Percentiles rank a stretch among this genome's conserved stretches.
Conservation (phyloP, 768 basidiomycete species). For the Pilatotrama ljubarskyi region DNA sequence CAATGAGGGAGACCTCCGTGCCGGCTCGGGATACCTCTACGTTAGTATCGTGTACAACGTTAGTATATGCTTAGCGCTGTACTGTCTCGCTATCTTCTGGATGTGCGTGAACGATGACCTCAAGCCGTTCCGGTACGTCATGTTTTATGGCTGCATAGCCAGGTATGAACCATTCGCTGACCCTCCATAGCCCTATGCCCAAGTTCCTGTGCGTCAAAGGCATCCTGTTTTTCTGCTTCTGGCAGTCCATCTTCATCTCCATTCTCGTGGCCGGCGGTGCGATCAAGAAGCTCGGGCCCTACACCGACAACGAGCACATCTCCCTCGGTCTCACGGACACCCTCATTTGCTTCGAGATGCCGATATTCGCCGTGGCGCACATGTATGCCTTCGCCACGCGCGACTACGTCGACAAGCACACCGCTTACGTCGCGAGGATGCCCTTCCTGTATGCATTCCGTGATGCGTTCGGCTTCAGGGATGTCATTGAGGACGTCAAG, state of each 20-base stretch:
- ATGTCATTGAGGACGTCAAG: conserved; percentile 85
- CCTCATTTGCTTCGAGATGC: conserved; percentile 96
- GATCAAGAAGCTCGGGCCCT: conserved; percentile 81
- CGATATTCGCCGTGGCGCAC: conserved; percentile 93
- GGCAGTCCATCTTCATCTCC: conserved; percentile 89
- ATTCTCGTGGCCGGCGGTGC: conserved; percentile 81
- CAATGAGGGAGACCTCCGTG: conserved; percentile 85
- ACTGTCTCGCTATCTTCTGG: conserved; percentile 98
- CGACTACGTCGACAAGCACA: conserved; percentile 74
- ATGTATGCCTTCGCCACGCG: conserved; percentile 91
- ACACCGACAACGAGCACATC: conserved; percentile 86
- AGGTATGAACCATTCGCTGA: not conserved
- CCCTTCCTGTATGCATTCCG: conserved; percentile 83
- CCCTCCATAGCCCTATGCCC: conserved; percentile 68
- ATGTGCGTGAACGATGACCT: conserved; percentile 86
- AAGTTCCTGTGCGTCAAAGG: conserved; percentile 99
- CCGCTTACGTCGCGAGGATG: conserved; percentile 81
- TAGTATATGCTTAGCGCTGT: conserved; percentile 77
- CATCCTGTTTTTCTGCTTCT: conserved; percentile 97
- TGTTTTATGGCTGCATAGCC: not conserved
- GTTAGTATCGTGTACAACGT: conserved; percentile 83
- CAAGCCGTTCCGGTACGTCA: conserved; percentile 77
- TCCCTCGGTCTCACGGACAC: conserved; percentile 88
- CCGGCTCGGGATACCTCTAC: conserved; percentile 89
- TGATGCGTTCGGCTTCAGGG: conserved; percentile 84